Evolutionary conservation across 2,329 filamentous ascomycete species (phyloP).

Genomic region (Trichoderma pleuroti): DNA sequence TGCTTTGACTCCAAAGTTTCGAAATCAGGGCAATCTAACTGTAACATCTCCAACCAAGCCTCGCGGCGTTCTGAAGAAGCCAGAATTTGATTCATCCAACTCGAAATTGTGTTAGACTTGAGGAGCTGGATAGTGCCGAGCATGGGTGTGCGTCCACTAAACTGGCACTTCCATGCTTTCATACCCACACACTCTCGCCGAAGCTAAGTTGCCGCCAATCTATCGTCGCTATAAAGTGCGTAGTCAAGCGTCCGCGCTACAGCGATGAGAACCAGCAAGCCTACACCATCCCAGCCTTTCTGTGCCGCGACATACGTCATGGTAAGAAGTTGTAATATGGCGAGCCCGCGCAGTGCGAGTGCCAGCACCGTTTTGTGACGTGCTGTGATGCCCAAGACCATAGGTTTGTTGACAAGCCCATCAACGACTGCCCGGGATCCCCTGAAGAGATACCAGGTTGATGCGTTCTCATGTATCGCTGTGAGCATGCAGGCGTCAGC

Average conservation of each 20-base stretch:
- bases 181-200: neutral
- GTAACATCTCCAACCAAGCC: neutral
- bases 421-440: neutral
- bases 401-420: neutral
- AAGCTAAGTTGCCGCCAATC: neutral
- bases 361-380: neutral
- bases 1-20: neutral
- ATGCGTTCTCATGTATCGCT: neutral
- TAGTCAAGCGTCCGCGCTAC: neutral
- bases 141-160: neutral
- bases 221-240: neutral
- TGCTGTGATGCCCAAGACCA: neutral
- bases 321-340: neutral
- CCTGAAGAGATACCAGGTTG: neutral
- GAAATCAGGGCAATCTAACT: neutral
- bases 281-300: neutral
- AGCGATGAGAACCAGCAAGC: neutral
- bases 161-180: neutral
- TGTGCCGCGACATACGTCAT: neutral
- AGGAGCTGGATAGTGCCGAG: neutral
- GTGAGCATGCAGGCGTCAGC: neutral
- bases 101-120: neutral
- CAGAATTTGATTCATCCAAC: neutral
- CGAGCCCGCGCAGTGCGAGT: neutral
- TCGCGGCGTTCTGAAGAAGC: neutral